Conservation (phyloP, 345 rosid genomes). For the Passiflora organensis region DNA sequence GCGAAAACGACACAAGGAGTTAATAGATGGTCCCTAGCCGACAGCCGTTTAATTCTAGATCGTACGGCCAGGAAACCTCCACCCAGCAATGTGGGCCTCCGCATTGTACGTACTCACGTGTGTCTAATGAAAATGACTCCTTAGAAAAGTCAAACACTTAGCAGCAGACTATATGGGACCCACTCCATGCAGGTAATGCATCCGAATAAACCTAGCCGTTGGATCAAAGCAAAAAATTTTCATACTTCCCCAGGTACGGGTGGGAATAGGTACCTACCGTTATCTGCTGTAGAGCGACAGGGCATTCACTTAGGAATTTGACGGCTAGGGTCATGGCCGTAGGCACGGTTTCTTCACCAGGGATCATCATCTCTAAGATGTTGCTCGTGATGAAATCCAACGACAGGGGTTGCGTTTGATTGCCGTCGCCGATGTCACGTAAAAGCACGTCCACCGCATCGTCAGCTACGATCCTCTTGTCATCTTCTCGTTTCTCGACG, state of each 20-base stretch:
- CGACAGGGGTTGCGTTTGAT: constrained; percentile 51
- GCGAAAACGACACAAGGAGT: constrained; percentile 22
- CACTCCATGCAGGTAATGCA: neutral
- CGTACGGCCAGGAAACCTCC: constrained; percentile 34
- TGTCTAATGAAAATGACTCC: constrained; percentile 36
- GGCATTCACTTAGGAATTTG: constrained; percentile 64
- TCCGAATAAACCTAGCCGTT: constrained; percentile 32
- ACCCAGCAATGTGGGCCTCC: constrained; percentile 5
- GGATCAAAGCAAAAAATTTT: constrained; percentile 10
- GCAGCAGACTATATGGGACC: neutral
- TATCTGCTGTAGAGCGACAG: constrained; percentile 53
- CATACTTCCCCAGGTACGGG: too few relatives aligned
- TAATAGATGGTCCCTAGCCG: constrained; percentile 35
- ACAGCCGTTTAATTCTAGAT: constrained; percentile 39
- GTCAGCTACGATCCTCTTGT: neutral
- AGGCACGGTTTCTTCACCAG: constrained; percentile 92
- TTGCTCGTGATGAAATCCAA: constrained; percentile 67
- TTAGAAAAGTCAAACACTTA: constrained; percentile 32
- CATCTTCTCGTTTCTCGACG: constrained; percentile 19
- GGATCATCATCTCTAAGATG: constrained; percentile 94
- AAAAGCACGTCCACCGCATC: constrained; percentile 72
- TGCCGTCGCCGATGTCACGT: constrained; percentile 39
- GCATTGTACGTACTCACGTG: constrained; percentile 27
- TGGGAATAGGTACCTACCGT: constrained; percentile 42
- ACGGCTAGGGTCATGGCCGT: constrained; percentile 85